These are phyloP conservation scores for Paxillus rubicundulus DNA, from an alignment of 768 basidiomycete species.

Conservation along the genomic window DNA sequence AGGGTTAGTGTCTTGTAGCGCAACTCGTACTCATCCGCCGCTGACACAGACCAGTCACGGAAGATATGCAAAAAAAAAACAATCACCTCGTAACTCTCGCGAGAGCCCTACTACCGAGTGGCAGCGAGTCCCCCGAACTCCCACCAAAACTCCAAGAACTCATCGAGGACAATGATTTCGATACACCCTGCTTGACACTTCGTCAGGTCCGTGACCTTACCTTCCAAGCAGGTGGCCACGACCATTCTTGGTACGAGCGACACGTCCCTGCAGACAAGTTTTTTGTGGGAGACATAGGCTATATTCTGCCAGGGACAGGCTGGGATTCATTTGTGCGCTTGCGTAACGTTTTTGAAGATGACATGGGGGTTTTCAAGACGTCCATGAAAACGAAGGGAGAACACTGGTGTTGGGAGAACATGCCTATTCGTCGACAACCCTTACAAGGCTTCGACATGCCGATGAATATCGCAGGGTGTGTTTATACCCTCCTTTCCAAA, in stretches of 20 bases:
- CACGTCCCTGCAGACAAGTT: conserved; percentile 41
- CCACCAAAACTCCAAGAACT: conserved; percentile 32
- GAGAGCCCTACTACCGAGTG: conserved; percentile 38
- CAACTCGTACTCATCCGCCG: background rate
- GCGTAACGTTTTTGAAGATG: conserved; percentile 38
- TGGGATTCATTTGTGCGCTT: conserved; percentile 40
- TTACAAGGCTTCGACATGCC: conserved; percentile 38
- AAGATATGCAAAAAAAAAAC: conserved; percentile 37
- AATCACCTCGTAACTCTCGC: conserved; percentile 42
- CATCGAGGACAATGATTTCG: conserved; percentile 33
- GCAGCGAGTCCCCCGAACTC: conserved; percentile 29
- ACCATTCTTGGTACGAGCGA: conserved; percentile 41
- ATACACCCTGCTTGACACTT: conserved; percentile 30
- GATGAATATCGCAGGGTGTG: conserved; percentile 32
- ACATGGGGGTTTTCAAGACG: conserved; percentile 19
- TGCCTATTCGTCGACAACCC: conserved; percentile 26
- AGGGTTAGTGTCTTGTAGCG: conserved; percentile 12
- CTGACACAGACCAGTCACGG: conserved; percentile 22
- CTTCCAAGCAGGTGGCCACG: conserved; percentile 33
- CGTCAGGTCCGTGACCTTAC: conserved; percentile 39
- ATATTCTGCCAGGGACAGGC: conserved; percentile 34
- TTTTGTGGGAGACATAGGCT: conserved; percentile 45
- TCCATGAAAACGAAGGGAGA: conserved; percentile 25
- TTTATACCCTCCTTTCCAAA: background rate
- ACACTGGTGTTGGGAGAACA: conserved; percentile 40